Evolutionary conservation across 306 rosid genomes (phyloP).

Genomic region (Inga laurina): DNA sequence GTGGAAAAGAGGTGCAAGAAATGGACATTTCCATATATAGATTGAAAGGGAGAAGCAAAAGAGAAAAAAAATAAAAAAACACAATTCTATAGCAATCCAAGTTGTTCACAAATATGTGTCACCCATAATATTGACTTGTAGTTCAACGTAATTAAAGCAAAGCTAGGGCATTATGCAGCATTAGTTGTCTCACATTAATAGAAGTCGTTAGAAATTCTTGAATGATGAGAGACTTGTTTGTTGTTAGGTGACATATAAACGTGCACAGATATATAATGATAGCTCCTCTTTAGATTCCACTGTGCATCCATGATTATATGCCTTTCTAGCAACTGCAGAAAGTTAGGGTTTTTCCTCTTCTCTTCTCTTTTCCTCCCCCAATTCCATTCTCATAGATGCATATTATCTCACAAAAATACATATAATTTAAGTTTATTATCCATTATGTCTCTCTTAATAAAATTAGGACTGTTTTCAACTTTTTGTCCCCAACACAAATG

Average conservation of each 20-base stretch:
- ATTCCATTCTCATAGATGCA: not conserved
- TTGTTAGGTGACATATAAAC: constrained; percentile 61
- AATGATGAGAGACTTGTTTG: constrained; percentile 50
- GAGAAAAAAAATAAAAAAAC: not conserved
- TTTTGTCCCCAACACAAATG: not conserved
- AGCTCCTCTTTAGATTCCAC: constrained; percentile 43
- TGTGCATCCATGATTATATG: constrained; percentile 29
- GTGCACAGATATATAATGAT: constrained; percentile 45
- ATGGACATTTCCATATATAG: not conserved
- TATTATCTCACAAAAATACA: not conserved
- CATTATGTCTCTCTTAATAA: not conserved
- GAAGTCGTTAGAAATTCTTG: constrained; percentile 26
- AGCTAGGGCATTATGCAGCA: constrained; percentile 25
- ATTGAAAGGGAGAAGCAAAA: not conserved
- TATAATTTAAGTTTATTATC: too few relatives aligned
- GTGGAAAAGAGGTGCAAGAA: not conserved
- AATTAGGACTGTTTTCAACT: too few relatives aligned
- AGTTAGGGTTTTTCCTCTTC: constrained; percentile 5
- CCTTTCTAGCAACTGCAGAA: constrained; percentile 36
- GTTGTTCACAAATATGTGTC: not conserved
- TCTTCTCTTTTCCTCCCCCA: not conserved
- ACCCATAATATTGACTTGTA: not conserved
- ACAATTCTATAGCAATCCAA: constrained; percentile 1
- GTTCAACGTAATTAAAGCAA: constrained; percentile 28
- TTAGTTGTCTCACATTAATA: constrained; percentile 37